A percentile compares a stretch with the other conserved stretches of the same genome.
Conservation (phyloP, 176 grass and related monocot genomes). For the Carex scoparia region DNA sequence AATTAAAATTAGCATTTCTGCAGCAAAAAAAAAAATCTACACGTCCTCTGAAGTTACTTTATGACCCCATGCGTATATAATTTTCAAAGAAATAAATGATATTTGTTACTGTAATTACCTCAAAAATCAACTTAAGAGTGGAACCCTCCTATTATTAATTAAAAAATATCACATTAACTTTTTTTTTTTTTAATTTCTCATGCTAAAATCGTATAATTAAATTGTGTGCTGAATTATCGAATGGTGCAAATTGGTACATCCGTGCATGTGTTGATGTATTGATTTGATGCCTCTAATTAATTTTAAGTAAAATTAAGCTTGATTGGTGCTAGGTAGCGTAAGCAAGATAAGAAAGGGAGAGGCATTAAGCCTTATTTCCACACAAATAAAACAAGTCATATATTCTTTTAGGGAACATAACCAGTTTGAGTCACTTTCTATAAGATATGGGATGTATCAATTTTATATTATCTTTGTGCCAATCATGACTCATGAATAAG, state of each 20-base stretch:
- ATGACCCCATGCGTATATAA: background rate
- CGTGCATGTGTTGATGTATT: constrained; percentile 1
- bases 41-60: background rate
- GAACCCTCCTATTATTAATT: background rate
- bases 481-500: background rate
- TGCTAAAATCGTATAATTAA: background rate
- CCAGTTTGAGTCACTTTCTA: constrained; percentile 22
- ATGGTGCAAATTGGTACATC: background rate
- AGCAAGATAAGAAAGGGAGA: constrained; percentile 24
- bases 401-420: constrained; percentile 20
- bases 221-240: background rate
- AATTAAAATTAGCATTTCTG: background rate
- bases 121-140: background rate
- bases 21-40: background rate
- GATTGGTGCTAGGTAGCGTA: background rate
- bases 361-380: constrained; percentile 16
- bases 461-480: constrained; percentile 17
- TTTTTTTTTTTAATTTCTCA: background rate
- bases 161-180: background rate
- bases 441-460: constrained; percentile 14
- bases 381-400: background rate
- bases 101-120: background rate
- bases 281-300: constrained; percentile 1
- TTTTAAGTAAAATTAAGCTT: background rate
- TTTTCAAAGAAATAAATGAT: background rate